Base-by-base conservation (phyloP, 225 moss, liverwort and hornwort genomes). In the Climacium dendroides region DNA sequence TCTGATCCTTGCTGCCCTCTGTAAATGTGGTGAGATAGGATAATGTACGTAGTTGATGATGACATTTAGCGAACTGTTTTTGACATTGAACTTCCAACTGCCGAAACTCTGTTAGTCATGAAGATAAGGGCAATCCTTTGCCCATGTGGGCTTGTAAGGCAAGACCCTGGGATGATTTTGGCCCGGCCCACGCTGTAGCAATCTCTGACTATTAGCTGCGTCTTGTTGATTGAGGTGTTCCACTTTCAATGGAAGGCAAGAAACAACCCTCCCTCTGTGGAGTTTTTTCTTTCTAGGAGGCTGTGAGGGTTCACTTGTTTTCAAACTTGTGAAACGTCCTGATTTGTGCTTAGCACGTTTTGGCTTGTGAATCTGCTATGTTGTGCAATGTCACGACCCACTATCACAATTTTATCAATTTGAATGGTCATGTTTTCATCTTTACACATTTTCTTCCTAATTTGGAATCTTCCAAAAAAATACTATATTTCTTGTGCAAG, bases 61-160 rank as follows among this genome's bases (percentile, higher is more conserved):
- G 80, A 87, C 63, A 86, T 86, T 35, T 72, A 52, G 74, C 29
- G 50, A 90, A 77, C 29, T 52, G n/a, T 67, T 63, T 35, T 52
- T 52, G 53, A 66, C 85, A 88, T 77, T 85, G 88, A 85, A 82
- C 54, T 91, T 76, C 64, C 62, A 81, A 85, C 71, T 89, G 66
- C 87, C 61, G 39, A 85, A 85, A 63, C 78, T 72, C 30, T 65
- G 52, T 29, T 83, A 88, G 88, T 87, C 48, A 64, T 61, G 89
- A 82, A 66, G 78, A 89, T 89, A 85, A 89, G 87, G 85, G 67
- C 89, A 89, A 74, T 57, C 25, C 52, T 87, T 63, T 85, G 89
- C 39, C 85, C 87, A 81, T 78, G 80, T 81, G 85, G 80, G 81
- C 67, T 71, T 72, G 30, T 54, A 48, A 52, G 62, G 62, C 62